Percentiles rank a stretch among this genome's conserved stretches.
These are phyloP conservation scores for Rhodotorula sphaerocarpa DNA, from an alignment of 768 basidiomycete genomes.

Conservation along the genomic window DNA sequence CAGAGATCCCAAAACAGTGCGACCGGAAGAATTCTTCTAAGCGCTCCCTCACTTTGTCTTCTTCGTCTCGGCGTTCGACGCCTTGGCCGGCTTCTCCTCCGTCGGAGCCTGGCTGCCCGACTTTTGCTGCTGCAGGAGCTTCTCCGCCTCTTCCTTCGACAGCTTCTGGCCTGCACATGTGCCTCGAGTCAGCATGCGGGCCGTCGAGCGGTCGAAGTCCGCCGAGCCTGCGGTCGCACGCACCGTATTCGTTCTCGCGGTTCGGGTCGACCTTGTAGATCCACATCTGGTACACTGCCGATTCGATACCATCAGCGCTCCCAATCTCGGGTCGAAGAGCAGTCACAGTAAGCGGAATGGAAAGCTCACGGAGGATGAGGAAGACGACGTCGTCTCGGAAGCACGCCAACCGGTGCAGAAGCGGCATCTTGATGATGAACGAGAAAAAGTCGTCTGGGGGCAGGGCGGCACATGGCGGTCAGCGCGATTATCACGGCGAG, in stretches of 20 bases:
- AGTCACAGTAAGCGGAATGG: background rate
- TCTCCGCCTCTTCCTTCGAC: conserved; percentile 22
- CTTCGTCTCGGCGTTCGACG: conserved; percentile 27
- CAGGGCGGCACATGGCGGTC: too few species aligned
- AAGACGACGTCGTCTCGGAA: conserved; percentile 49
- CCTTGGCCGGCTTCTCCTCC: conserved; percentile 10
- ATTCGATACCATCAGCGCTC: conserved; percentile 51
- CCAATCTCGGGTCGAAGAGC: too few species aligned
- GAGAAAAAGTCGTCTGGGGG: conserved; percentile 19
- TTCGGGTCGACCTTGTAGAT: conserved; percentile 94
- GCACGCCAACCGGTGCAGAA: conserved; percentile 69
- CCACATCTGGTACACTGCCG: conserved; percentile 59
- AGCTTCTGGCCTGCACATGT: conserved; percentile 23
- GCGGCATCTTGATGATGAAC: conserved; percentile 62
- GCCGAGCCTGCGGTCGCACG: conserved; percentile 49
- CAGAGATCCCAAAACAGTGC: too few species aligned
- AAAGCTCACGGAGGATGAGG: conserved; percentile 5
- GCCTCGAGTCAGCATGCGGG: background rate
- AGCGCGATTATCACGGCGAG: too few species aligned
- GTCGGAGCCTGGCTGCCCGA: conserved; percentile 4
- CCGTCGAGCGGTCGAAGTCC: background rate
- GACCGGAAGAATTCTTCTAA: too few species aligned
- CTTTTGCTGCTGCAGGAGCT: conserved; percentile 13
- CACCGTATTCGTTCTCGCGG: conserved; percentile 92
- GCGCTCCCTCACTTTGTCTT: conserved; percentile 27